Evolutionary conservation across 2,329 filamentous ascomycete genomes (phyloP).

Genomic region (Phoma sp.): DNA sequence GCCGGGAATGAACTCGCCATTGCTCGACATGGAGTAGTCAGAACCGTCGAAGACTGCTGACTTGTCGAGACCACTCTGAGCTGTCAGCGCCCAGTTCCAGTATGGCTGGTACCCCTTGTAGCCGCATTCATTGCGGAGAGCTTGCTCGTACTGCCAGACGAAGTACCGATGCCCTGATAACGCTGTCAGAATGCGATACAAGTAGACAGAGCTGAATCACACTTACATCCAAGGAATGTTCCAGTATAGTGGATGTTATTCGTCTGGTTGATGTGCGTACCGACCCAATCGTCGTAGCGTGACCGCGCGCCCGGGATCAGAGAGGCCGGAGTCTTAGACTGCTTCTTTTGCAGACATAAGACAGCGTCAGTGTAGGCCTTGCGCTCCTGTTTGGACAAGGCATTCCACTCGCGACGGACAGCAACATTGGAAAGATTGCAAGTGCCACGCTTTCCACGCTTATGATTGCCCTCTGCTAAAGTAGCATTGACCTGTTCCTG

Average conservation of each 20-base stretch:
- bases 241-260: slow-evolving; percentile 44
- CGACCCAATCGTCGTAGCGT: slow-evolving; percentile 48
- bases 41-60: slow-evolving; percentile 63
- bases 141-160: slow-evolving; percentile 49
- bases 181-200: neutral
- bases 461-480: slow-evolving; percentile 14
- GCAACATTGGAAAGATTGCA: slow-evolving; percentile 35
- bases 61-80: slow-evolving; percentile 50
- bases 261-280: slow-evolving; percentile 46
- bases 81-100: slow-evolving; percentile 60
- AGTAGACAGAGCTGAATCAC: neutral
- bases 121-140: slow-evolving; percentile 51
- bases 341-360: slow-evolving; percentile 40
- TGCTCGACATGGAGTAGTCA: slow-evolving; percentile 53
- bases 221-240: slow-evolving; percentile 23
- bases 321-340: slow-evolving; percentile 34
- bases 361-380: slow-evolving; percentile 47
- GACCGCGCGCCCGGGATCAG: slow-evolving; percentile 39
- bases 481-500: slow-evolving; percentile 24
- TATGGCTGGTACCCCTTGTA: slow-evolving; percentile 53
- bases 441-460: slow-evolving; percentile 25
- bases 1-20: slow-evolving; percentile 49
- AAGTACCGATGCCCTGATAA: slow-evolving; percentile 51
- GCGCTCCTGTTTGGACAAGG: slow-evolving; percentile 34
- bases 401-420: slow-evolving; percentile 37